phyloP scores from a whole-genome alignment of 2,329 filamentous ascomycete species.

The Alternaria sp. region DNA sequence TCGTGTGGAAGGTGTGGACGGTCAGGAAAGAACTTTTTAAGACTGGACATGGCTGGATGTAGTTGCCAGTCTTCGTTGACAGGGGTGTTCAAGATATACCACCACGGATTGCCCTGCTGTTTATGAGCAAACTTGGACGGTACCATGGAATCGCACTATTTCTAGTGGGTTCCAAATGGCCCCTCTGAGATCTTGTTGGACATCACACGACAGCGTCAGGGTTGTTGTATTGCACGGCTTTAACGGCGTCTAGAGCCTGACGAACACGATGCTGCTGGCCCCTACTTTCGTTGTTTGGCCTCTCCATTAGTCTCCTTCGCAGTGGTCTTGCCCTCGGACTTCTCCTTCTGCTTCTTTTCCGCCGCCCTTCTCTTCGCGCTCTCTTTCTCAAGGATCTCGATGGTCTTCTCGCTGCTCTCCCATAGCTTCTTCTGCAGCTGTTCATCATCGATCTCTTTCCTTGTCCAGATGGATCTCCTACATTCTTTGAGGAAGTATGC shows the following conservation, averaged over 20 bases:
- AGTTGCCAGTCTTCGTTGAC: background rate
- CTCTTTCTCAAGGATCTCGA: conserved; percentile 83
- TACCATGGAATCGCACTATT: background rate
- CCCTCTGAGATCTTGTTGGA: background rate
- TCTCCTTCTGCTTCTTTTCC: conserved; percentile 62
- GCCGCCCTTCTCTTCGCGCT: conserved; percentile 69
- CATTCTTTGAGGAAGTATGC: conserved; percentile 90
- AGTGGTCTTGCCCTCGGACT: conserved; percentile 33
- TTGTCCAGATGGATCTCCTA: conserved; percentile 73
- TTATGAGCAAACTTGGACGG: background rate
- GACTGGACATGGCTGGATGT: too few species aligned
- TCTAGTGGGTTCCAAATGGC: too few species aligned
- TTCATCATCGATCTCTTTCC: conserved; percentile 80
- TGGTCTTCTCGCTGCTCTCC: conserved; percentile 82
- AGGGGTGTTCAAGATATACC: background rate
- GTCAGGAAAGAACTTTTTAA: too few species aligned
- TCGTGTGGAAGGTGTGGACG: background rate
- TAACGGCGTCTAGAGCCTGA: background rate
- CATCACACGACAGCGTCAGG: background rate
- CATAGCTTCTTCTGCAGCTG: conserved; percentile 83
- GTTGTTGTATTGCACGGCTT: background rate
- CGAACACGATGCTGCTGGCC: background rate
- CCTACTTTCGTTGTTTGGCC: conserved; percentile 36
- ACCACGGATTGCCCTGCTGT: background rate
- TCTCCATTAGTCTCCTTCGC: conserved; percentile 28